phyloP scores from a whole-genome alignment of 257 asterid species.

The Ehretia macrophylla region DNA sequence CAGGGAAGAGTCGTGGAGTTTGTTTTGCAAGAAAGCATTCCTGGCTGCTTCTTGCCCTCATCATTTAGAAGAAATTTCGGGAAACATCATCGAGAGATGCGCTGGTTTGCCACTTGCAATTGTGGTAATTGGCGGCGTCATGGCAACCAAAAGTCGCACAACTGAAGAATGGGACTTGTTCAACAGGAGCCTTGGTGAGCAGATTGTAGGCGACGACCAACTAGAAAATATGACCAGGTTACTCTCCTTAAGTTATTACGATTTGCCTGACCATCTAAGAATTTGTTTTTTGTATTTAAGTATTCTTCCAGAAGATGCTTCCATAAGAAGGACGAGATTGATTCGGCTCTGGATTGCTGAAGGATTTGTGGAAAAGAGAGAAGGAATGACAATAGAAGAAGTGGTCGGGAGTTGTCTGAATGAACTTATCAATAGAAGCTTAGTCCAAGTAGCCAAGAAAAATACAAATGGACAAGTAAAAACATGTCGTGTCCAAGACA shows the following conservation, averaged over 20 bases:
- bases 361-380: constrained; percentile 15
- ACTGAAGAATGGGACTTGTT: constrained; percentile 20
- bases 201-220: constrained; percentile 13
- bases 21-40: too few species aligned
- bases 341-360: constrained; percentile 22
- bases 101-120: not conserved
- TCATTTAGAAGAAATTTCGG: too few species aligned
- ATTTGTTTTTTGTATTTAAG: constrained; percentile 20
- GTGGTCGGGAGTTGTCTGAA: constrained; percentile 17
- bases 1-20: constrained; percentile 19
- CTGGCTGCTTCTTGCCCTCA: too few species aligned
- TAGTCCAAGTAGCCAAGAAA: constrained; percentile 7
- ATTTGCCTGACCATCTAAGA: constrained; percentile 21
- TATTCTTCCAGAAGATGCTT: constrained; percentile 13
- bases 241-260: constrained; percentile 18
- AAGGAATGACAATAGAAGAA: constrained; percentile 14
- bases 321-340: constrained; percentile 12
- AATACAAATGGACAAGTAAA: constrained; percentile 6
- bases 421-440: constrained; percentile 18
- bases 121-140: constrained; percentile 19
- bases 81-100: too few species aligned
- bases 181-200: constrained; percentile 11
- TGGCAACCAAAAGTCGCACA: constrained; percentile 10
- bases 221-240: constrained; percentile 15
- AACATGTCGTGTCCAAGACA: constrained; percentile 12